A percentile compares a stretch with the other conserved stretches of the same genome.
These are phyloP conservation scores for Termitomyces sp. DNA, from an alignment of 768 basidiomycete genomes.

Conservation along the genomic window DNA sequence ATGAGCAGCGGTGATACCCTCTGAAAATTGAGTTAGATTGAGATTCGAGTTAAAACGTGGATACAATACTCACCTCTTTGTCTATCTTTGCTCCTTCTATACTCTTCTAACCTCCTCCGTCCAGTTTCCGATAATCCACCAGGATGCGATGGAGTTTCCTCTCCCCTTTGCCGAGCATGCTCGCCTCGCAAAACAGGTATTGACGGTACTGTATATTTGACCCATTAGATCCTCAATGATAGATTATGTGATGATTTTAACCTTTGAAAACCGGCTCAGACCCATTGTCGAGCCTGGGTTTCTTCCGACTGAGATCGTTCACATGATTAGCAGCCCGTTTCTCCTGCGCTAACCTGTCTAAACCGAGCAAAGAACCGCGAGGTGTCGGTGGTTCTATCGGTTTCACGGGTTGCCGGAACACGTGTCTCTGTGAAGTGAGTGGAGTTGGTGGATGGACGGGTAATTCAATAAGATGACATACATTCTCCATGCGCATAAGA, in stretches of 20 bases:
- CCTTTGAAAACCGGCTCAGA: slow-evolving; percentile 86
- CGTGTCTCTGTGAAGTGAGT: slow-evolving; percentile 51
- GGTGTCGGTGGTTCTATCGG: slow-evolving; percentile 75
- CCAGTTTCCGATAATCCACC: slow-evolving; percentile 82
- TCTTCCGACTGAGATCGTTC: slow-evolving; percentile 57
- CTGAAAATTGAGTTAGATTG: slow-evolving; percentile 26
- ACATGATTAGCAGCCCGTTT: slow-evolving; percentile 65
- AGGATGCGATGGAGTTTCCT: slow-evolving; percentile 92
- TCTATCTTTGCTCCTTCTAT: slow-evolving; percentile 63
- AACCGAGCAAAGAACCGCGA: slow-evolving; percentile 72
- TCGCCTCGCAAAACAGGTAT: slow-evolving; percentile 51
- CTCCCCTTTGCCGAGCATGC: slow-evolving; percentile 69
- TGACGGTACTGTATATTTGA: slow-evolving; percentile 61
- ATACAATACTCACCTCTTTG: slow-evolving; percentile 45
- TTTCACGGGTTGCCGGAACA: slow-evolving; percentile 71
- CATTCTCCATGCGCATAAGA: slow-evolving; percentile 60
- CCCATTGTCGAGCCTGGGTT: slow-evolving; percentile 51
- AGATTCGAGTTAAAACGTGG: not conserved
- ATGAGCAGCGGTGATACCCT: slow-evolving; percentile 63
- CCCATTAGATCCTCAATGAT: slow-evolving; percentile 5
- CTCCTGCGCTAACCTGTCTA: slow-evolving; percentile 85
- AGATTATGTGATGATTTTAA: slow-evolving; percentile 19
- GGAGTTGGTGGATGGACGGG: not conserved
- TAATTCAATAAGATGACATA: slow-evolving; percentile 22
- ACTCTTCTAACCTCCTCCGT: slow-evolving; percentile 67